Evolutionary conservation across 495 filamentous ascomycete genomes (phyloP), one percentile per base, ranked within the genome.

Genomic region (Hyaloscypha hepaticicola): DNA sequence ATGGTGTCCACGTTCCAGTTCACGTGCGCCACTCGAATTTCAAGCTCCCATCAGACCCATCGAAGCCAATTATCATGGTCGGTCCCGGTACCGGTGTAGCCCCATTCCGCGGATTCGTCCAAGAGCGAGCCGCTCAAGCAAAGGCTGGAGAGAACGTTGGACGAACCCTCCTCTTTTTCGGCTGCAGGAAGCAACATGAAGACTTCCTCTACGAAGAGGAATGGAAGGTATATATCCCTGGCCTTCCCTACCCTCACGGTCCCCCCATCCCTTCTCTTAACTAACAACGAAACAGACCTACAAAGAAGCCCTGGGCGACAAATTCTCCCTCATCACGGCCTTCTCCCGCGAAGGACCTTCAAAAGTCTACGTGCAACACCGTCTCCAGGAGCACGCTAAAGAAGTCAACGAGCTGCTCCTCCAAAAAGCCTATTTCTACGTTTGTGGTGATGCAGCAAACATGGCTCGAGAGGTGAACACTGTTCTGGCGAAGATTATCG

Each of bases 21-120:
- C 96, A 98, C 75, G 87, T 98, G 57, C 91, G 95, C 61, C 93
- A 97, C 80, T 99, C 95, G 53, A 99, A 99, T 80, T 99, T 99
- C 86, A 97, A 97, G 78, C 84, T 99, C 25, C 95, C 95, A 34
- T 97, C 94, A 41, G 95, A 99, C 69, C 93, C 95, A 7, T 84
- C 90, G 22, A 94, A 92, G 77, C 95, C 95, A 24, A 81, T 99
- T 66, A 95, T 99, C 75, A 91, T 97, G 87, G 84, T 99, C 73
- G 95, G 95, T 34, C 95, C 95, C 22, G 95, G 95, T 71, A 97
- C 96, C 63, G 95, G 95, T 81, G 95, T 98, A 51, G 95, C 95
- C 12, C 95, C 95, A 16, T 97, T 99, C 85, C 84, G 95, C 68
- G 95, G 85, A 8, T 99, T 99, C 74, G 85, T 98, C 14, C 94